These are phyloP conservation scores for Aspergillus cejpii DNA, from an alignment of 2,329 filamentous ascomycete species.

Conservation along the genomic window DNA sequence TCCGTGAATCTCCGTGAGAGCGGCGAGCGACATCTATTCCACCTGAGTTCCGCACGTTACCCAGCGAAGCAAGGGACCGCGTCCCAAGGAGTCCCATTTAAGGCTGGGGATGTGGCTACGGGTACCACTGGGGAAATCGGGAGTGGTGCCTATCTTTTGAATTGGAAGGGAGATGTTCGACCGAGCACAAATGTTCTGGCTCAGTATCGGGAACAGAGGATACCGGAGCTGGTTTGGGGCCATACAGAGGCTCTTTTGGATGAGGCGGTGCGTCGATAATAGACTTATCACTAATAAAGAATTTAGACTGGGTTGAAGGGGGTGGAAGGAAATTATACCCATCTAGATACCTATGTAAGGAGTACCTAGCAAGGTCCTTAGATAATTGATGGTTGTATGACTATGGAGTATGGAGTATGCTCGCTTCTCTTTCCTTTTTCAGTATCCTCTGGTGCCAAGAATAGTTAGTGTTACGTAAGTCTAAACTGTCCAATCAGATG, in stretches of 20 bases:
- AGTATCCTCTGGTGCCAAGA: too few relatives aligned
- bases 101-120: neutral
- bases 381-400: too few relatives aligned
- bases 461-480: too few relatives aligned
- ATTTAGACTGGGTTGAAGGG: too few relatives aligned
- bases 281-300: too few relatives aligned
- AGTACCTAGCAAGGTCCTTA: too few relatives aligned
- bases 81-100: neutral
- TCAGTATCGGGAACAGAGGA: slow-evolving; percentile 8
- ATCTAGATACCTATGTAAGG: too few relatives aligned
- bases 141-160: slow-evolving; percentile 10
- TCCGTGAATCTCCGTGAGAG: slow-evolving; percentile 7
- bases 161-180: slow-evolving; percentile 11
- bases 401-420: too few relatives aligned
- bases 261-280: neutral
- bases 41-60: slow-evolving; percentile 8
- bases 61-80: neutral
- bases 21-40: slow-evolving; percentile 14
- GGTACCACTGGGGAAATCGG: slow-evolving; percentile 5
- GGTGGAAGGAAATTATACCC: too few relatives aligned
- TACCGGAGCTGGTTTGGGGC: slow-evolving; percentile 7
- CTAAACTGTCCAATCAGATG: too few relatives aligned
- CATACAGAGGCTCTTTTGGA: slow-evolving; percentile 7
- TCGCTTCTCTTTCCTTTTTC: too few relatives aligned
- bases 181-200: slow-evolving; percentile 2